phyloP scores from a whole-genome alignment of 2,329 filamentous ascomycete species.

The Paraphoma chrysanthemicola region DNA sequence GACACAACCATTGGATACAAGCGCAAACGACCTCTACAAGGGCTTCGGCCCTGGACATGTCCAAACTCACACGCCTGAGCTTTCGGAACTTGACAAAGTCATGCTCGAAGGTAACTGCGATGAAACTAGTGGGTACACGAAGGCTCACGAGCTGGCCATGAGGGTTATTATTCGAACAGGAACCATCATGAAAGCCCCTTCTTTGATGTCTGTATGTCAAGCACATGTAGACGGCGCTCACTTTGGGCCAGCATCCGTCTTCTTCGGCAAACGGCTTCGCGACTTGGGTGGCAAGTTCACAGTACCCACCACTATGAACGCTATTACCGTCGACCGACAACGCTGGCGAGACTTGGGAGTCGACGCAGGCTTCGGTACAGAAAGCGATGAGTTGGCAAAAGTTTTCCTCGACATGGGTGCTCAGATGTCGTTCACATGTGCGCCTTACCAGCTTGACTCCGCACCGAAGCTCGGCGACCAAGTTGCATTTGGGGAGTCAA shows the following conservation, averaged over 20 bases:
- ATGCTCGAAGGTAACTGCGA: not conserved
- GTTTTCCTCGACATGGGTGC: conserved; percentile 53
- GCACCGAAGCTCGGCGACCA: conserved; percentile 48
- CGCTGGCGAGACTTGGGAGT: conserved; percentile 51
- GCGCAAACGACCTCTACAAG: too few relatives aligned
- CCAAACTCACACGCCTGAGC: not conserved
- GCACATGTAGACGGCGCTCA: conserved; percentile 56
- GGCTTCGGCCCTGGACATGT: not conserved
- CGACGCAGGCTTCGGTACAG: conserved; percentile 34
- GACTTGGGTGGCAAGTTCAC: conserved; percentile 44
- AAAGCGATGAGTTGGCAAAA: conserved; percentile 45
- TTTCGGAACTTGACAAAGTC: not conserved
- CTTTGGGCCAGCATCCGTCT: conserved; percentile 48
- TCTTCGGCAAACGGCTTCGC: conserved; percentile 47
- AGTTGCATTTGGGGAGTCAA: conserved; percentile 55
- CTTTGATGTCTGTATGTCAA: conserved; percentile 27
- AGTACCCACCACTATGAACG: conserved; percentile 53
- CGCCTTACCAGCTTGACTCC: conserved; percentile 51
- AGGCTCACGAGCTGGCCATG: not conserved
- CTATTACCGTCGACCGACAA: conserved; percentile 53
- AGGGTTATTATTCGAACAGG: not conserved
- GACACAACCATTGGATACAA: not conserved
- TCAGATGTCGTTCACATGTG: conserved; percentile 52
- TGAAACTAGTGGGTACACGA: not conserved
- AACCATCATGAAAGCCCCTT: not conserved